Conservation (phyloP, 768 basidiomycete genomes). For the Auricularia cornea region DNA sequence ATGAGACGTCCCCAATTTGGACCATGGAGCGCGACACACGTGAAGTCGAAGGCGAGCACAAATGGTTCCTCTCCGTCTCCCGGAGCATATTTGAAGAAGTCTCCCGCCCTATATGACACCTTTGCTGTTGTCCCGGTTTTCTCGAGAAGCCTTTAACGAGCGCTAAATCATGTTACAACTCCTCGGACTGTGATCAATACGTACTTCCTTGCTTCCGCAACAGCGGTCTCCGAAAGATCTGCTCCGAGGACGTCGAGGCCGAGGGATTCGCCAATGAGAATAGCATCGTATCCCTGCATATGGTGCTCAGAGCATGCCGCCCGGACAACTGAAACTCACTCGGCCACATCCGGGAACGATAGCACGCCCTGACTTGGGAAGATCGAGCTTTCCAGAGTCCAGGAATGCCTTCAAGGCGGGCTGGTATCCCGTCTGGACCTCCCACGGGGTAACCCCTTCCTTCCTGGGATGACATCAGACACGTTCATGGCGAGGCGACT, state of each 20-base stretch:
- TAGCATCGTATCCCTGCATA: slow-evolving; percentile 51
- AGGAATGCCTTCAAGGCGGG: slow-evolving; percentile 48
- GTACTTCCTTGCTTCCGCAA: slow-evolving; percentile 38
- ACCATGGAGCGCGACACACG: slow-evolving; percentile 24
- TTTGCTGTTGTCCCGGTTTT: background rate
- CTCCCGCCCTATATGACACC: slow-evolving; percentile 19
- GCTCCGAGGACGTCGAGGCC: slow-evolving; percentile 43
- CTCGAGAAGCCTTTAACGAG: background rate
- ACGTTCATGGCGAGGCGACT: background rate
- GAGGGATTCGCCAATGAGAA: slow-evolving; percentile 42
- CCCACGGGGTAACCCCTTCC: slow-evolving; percentile 53
- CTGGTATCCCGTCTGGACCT: slow-evolving; percentile 40
- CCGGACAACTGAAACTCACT: slow-evolving; percentile 14
- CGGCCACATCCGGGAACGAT: slow-evolving; percentile 54
- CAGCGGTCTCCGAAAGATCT: slow-evolving; percentile 50
- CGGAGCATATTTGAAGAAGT: slow-evolving; percentile 46
- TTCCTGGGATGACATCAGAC: slow-evolving; percentile 28
- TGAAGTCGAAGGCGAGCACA: slow-evolving; percentile 60
- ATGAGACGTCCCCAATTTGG: background rate
- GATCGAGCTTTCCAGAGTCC: slow-evolving; percentile 33
- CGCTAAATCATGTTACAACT: no score
- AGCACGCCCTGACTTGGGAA: slow-evolving; percentile 36
- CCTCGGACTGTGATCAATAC: no score
- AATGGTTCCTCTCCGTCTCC: slow-evolving; percentile 29
- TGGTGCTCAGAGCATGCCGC: background rate